These are phyloP conservation scores for Austroboletus novae-zelandiae DNA, from an alignment of 1,284 basidiomycete genomes.

Conservation along the genomic window DNA sequence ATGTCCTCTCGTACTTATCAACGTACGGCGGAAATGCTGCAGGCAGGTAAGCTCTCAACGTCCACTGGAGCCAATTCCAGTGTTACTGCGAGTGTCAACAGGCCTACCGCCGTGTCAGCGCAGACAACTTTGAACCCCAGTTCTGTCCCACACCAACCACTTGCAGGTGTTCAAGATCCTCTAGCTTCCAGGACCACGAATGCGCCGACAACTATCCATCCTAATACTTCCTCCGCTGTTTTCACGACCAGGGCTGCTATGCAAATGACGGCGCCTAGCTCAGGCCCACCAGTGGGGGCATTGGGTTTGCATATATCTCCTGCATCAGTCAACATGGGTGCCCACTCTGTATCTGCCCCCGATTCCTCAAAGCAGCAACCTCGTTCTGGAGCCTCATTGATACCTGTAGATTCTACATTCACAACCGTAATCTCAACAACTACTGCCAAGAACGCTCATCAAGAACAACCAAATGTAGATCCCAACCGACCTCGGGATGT, in stretches of 20 bases:
- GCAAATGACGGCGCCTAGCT: not conserved
- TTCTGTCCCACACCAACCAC: conserved; percentile 10
- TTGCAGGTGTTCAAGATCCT: conserved; percentile 4
- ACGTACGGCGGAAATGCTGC: conserved; percentile 22
- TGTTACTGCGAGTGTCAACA: conserved; percentile 8
- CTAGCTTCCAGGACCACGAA: conserved; percentile 11
- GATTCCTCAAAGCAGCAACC: conserved; percentile 21
- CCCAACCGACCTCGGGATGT: conserved; percentile 24
- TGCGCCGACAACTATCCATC: conserved; percentile 1
- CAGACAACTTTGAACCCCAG: conserved; percentile 10
- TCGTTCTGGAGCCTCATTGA: conserved; percentile 12
- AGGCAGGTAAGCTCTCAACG: conserved; percentile 18
- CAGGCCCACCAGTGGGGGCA: conserved; percentile 5
- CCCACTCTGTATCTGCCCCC: conserved; percentile 10
- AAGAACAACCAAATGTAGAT: conserved; percentile 23
- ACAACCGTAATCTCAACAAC: conserved; percentile 12
- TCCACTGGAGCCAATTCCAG: not conserved
- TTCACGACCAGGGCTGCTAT: conserved; percentile 7
- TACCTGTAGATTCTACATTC: conserved; percentile 13
- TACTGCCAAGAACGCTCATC: conserved; percentile 16
- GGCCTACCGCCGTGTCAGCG: conserved; percentile 1
- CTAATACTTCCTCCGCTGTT: conserved; percentile 1
- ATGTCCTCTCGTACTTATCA: conserved; percentile 21
- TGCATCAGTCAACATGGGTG: conserved; percentile 2
- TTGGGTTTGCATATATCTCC: conserved; percentile 9